Percentiles rank a stretch among this genome's conserved stretches.
Evolutionary conservation across 1,139 yeast species (phyloP).

Genomic region (Geotrichum phurueaensis): DNA sequence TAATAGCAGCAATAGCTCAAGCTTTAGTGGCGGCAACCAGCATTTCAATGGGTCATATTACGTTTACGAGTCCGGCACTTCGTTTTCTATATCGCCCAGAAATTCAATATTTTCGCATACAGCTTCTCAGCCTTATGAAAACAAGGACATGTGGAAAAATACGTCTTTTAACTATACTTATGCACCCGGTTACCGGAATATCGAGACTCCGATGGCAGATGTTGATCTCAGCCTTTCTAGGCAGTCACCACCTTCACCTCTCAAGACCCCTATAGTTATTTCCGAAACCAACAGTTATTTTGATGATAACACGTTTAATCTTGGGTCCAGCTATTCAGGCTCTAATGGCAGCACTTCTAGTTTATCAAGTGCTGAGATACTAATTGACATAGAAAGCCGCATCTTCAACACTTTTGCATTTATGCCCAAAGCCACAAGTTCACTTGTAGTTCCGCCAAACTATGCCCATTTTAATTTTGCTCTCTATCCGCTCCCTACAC

Average conservation of each 20-base stretch:
- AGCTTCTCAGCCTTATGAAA: neutral
- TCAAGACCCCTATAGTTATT: neutral
- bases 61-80: neutral
- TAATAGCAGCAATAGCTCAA: neutral
- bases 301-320: neutral
- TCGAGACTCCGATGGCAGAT: neutral
- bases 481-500: conserved; percentile 27
- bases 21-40: neutral
- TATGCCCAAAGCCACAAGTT: conserved; percentile 5
- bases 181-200: neutral
- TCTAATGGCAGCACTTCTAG: neutral
- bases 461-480: conserved; percentile 25
- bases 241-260: neutral
- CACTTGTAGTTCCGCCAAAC: conserved; percentile 24
- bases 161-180: neutral
- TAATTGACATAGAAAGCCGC: conserved; percentile 8
- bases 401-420: conserved; percentile 22
- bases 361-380: neutral
- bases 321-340: neutral
- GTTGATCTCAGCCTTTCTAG: neutral
- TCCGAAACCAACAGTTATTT: neutral
- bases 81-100: conserved; percentile 2
- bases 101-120: neutral
- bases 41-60: neutral
- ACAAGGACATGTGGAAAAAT: neutral